Conservation (phyloP, 140 eudicot genomes). For the Oenanthe javanica region DNA sequence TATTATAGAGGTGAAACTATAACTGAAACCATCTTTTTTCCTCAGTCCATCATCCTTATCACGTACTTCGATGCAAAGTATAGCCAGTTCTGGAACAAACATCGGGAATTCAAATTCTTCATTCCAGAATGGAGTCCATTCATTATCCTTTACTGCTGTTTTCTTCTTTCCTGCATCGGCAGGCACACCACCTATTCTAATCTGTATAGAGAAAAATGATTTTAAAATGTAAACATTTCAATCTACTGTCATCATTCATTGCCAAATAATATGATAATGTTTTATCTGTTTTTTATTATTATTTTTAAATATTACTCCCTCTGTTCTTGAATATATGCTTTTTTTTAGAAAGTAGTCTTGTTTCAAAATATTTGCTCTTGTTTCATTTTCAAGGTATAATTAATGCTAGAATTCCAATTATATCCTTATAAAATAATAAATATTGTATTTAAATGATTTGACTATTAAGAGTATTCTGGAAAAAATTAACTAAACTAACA, state of each 20-base stretch:
- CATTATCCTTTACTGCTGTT: constrained; percentile 48
- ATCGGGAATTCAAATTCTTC: constrained; percentile 75
- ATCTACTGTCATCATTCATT: neutral
- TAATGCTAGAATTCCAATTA: too few species aligned
- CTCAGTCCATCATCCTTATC: constrained; percentile 62
- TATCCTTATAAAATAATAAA: too few species aligned
- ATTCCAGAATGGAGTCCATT: constrained; percentile 79
- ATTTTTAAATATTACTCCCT: neutral
- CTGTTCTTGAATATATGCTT: too few species aligned
- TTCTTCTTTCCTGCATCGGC: constrained; percentile 57
- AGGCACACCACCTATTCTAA: constrained; percentile 76
- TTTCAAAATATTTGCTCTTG: too few species aligned
- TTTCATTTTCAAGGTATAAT: too few species aligned
- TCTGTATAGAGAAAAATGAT: constrained; percentile 24
- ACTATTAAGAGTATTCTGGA: too few species aligned
- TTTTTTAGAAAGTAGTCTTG: too few species aligned
- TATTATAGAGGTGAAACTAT: neutral
- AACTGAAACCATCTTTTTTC: constrained; percentile 46
- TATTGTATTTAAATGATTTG: too few species aligned
- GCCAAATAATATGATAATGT: neutral
- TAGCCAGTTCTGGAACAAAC: constrained; percentile 77
- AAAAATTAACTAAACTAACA: too few species aligned
- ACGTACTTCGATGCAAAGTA: constrained; percentile 72
- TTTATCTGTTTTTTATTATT: neutral
- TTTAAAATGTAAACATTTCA: neutral